Percentiles rank a stretch among this genome's conserved stretches.
These are phyloP conservation scores for Stephania cephalantha DNA, from an alignment of 164 flowering plant genomes.

Conservation along the genomic window DNA sequence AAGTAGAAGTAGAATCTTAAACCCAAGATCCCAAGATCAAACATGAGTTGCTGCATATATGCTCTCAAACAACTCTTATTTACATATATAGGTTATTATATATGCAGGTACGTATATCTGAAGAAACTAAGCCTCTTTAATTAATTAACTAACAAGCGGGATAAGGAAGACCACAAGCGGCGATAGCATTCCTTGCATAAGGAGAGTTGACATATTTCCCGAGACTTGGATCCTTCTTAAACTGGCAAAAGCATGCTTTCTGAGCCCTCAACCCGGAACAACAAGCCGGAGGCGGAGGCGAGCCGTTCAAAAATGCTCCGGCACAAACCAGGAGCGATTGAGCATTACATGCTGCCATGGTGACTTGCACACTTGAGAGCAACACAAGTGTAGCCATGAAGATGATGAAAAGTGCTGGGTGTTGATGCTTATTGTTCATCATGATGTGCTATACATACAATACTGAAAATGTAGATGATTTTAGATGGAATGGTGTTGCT, in stretches of 20 bases:
- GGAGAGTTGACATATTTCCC: slow-evolving; percentile 44
- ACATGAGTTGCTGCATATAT: too few species aligned
- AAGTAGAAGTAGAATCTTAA: too few species aligned
- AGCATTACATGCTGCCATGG: slow-evolving; percentile 9
- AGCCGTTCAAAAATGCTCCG: background rate
- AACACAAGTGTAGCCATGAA: background rate
- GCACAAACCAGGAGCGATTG: slow-evolving; percentile 1
- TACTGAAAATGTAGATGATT: background rate
- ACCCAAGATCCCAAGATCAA: too few species aligned
- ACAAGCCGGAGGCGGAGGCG: slow-evolving; percentile 1
- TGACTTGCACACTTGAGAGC: background rate
- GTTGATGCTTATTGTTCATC: background rate
- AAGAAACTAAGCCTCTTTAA: too few species aligned
- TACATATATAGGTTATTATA: too few species aligned
- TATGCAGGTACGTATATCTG: too few species aligned
- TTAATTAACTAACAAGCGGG: slow-evolving; percentile 38
- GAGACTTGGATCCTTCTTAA: slow-evolving; percentile 47
- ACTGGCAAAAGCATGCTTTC: slow-evolving; percentile 60
- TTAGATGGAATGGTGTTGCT: background rate
- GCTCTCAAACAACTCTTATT: too few species aligned
- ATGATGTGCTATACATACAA: too few species aligned
- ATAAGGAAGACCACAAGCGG: slow-evolving; percentile 38
- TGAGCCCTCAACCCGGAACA: slow-evolving; percentile 26
- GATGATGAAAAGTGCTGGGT: background rate
- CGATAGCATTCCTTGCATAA: slow-evolving; percentile 45